Evolutionary conservation across 2,329 filamentous ascomycete genomes (phyloP), one percentile per base, ranked within the genome.

Genomic region (Chaetomiaceae sp.): DNA sequence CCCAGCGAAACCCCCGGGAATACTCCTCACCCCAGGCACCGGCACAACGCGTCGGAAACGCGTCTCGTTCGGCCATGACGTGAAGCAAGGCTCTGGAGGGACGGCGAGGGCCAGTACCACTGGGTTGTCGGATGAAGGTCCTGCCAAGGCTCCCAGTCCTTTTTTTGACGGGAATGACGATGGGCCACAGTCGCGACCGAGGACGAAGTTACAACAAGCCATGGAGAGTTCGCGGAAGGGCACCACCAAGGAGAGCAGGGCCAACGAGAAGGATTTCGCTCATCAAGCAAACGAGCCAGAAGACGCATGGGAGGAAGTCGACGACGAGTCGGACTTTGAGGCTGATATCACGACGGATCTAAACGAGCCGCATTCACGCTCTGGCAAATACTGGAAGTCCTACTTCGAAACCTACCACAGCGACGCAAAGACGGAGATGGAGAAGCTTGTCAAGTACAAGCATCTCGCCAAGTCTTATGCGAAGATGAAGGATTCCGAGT

Each of bases 321-420:
- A 73, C 3, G 69, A 73, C 4, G 71, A 73, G 14, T 69, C 70
- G 33, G 65, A 70, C 30, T 72, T 70, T 60, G 78, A 81, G 47
- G 75, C 78, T 50, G 85, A 90, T 61, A 71, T 84, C 52, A 89
- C 86, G 0, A 70, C 85, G 43, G 87, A 90, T 62, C 71, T 89
- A 44, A 85, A 86, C 57, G 84, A 89, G 62, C 87, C 88, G 6
- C 80, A 84, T 58, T 89, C 87, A 2, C 80, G 86, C 54, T 90
- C 87, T 4, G 87, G 87, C 6, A 83, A 80, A 62, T 90, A 87
- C 69, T 92, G 88, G 88, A 91, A 91, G 69, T 78, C 81, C 21
- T 81, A 90, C 64, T 91, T 87, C 62, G 79, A 89, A 60, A 79
- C 77, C 50, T 92, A 91, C 64, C 83, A 88, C 44, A 76, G 81